Evolutionary conservation across 1,284 basidiomycete genomes (phyloP).

Genomic region (Tilletiaria anomala): DNA sequence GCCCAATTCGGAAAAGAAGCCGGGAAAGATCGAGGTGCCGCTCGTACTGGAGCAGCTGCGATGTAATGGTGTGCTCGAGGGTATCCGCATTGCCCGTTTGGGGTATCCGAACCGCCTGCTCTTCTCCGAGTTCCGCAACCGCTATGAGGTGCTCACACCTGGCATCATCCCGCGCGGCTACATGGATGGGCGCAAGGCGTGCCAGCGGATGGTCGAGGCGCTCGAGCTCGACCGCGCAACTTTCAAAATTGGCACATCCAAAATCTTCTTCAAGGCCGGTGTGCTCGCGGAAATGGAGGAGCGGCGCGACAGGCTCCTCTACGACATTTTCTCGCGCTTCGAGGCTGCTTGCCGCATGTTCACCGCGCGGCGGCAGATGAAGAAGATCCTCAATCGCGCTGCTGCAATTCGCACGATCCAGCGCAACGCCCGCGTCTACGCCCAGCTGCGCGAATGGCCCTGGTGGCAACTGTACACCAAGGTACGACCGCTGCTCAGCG

Average conservation of each 20-base stretch:
- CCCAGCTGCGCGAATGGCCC: constrained; percentile 74
- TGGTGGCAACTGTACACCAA: constrained; percentile 98
- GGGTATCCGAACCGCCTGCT: constrained; percentile 94
- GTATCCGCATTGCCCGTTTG: constrained; percentile 90
- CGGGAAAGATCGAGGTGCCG: constrained; percentile 79
- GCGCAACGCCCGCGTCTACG: constrained; percentile 77
- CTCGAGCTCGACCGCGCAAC: constrained; percentile 71
- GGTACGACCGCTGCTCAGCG: constrained; percentile 77
- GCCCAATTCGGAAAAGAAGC: constrained; percentile 81
- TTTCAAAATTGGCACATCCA: constrained; percentile 87
- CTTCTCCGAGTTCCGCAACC: constrained; percentile 91
- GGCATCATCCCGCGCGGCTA: constrained; percentile 82
- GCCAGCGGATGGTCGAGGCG: constrained; percentile 77
- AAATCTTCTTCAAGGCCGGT: constrained; percentile 98
- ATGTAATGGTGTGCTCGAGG: constrained; percentile 97
- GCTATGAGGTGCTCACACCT: constrained; percentile 89
- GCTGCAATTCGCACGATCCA: constrained; percentile 83
- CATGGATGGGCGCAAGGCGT: constrained; percentile 92
- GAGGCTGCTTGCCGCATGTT: constrained; percentile 75
- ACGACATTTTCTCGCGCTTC: constrained; percentile 73
- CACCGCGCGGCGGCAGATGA: constrained; percentile 75
- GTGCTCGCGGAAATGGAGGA: constrained; percentile 97
- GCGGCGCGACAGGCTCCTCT: constrained; percentile 68
- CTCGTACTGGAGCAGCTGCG: constrained; percentile 90
- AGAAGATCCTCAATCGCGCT: constrained; percentile 86